A percentile compares a stretch with the other conserved stretches of the same genome.
Evolutionary conservation across 192 early-diverging fungal species (phyloP).

Genomic region (Podila horticola): DNA sequence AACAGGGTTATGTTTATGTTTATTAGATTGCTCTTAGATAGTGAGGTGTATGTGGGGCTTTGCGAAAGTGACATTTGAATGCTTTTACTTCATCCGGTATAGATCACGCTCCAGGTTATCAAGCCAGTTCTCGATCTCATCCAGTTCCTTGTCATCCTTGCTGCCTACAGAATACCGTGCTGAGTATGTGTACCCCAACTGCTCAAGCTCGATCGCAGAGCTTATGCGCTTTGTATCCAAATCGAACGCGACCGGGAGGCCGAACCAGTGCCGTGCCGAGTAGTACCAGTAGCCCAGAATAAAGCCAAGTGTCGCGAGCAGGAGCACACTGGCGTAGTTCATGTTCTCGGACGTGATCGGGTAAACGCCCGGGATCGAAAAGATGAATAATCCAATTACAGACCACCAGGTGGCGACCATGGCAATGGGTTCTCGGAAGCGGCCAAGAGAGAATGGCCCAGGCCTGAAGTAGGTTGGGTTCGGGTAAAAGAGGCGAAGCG

Average conservation of each 20-base stretch:
- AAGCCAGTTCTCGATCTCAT: constrained; percentile 45
- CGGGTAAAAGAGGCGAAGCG: constrained; percentile 28
- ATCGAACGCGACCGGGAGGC: not conserved
- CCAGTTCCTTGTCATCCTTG: constrained; percentile 17
- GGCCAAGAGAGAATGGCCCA: constrained; percentile 52
- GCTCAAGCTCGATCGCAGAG: not conserved
- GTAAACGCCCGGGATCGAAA: constrained; percentile 35
- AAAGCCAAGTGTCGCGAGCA: constrained; percentile 4
- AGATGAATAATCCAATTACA: constrained; percentile 23
- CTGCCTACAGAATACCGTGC: not conserved
- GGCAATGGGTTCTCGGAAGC: constrained; percentile 10
- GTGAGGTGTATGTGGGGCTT: no score
- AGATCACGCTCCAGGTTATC: constrained; percentile 35
- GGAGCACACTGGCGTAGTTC: constrained; percentile 52
- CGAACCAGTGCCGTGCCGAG: constrained; percentile 34
- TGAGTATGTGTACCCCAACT: not conserved
- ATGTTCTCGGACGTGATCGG: constrained; percentile 51
- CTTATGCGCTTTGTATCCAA: no score
- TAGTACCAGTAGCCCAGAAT: constrained; percentile 31
- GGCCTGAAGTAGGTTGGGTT: constrained; percentile 39
- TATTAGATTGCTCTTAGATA: no score
- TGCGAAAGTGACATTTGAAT: no score
- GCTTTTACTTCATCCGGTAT: constrained; percentile 1
- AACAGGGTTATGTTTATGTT: no score
- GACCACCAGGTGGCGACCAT: constrained; percentile 46